These are phyloP conservation scores for Ophiostoma himal-ulmi DNA, from an alignment of 2,329 filamentous ascomycete genomes.

Conservation along the genomic window DNA sequence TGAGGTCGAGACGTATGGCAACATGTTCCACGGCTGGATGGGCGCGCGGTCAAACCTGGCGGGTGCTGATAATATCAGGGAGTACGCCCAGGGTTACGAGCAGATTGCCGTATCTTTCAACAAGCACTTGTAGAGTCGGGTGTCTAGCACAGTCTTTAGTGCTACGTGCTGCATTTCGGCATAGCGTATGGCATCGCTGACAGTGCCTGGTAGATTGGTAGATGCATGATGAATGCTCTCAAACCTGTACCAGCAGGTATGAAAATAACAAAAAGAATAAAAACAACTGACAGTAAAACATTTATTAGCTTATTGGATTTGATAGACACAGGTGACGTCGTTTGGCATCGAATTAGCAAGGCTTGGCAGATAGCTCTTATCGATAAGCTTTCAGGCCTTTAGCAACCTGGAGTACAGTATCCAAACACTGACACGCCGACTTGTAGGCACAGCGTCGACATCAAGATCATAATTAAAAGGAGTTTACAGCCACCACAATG, in stretches of 20 bases:
- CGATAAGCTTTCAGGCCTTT: constrained; percentile 12
- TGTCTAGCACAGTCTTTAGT: background rate
- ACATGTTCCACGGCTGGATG: constrained; percentile 56
- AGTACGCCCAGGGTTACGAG: constrained; percentile 47
- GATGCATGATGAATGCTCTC: too few relatives aligned
- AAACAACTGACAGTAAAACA: background rate
- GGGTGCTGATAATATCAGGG: constrained; percentile 40
- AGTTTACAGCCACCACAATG: constrained; percentile 2
- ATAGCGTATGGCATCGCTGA: too few relatives aligned
- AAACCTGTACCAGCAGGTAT: too few relatives aligned
- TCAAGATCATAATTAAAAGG: background rate
- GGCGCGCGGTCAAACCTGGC: constrained; percentile 45
- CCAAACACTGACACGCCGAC: background rate
- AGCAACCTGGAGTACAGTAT: background rate
- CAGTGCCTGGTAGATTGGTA: too few relatives aligned
- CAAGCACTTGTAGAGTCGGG: constrained; percentile 36
- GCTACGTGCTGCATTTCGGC: too few relatives aligned
- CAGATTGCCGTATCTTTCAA: constrained; percentile 40
- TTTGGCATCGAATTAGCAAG: background rate
- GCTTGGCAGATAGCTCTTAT: constrained; percentile 16
- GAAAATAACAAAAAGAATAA: background rate
- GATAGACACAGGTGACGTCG: background rate
- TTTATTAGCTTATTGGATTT: background rate
- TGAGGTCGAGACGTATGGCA: constrained; percentile 44
- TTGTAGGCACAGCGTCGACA: background rate